Evolutionary conservation across 2,329 filamentous ascomycete genomes (phyloP).

Genomic region (Penicillium sp.): DNA sequence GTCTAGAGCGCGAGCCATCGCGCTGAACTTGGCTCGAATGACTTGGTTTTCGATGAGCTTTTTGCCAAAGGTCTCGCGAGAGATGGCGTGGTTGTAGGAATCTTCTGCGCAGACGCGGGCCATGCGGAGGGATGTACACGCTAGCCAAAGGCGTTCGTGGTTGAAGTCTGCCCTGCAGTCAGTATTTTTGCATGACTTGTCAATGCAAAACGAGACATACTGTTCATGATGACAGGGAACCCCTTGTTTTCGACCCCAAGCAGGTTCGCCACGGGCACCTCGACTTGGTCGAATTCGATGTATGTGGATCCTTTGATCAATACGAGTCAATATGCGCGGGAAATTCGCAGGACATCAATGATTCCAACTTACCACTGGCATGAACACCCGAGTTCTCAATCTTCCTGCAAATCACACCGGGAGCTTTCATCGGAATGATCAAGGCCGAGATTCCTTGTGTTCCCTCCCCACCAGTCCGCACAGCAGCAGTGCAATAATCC

Average conservation of each 20-base stretch:
- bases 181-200: background rate
- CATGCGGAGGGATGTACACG: conserved; percentile 59
- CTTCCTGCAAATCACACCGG: conserved; percentile 53
- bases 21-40: conserved; percentile 58
- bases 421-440: conserved; percentile 56
- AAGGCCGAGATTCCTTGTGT: conserved; percentile 59
- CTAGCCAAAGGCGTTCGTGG: conserved; percentile 61
- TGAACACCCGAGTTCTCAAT: conserved; percentile 63
- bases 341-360: too few relatives aligned
- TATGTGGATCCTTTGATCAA: conserved; percentile 55
- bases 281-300: conserved; percentile 79
- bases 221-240: conserved; percentile 76
- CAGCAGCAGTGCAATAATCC: conserved; percentile 61
- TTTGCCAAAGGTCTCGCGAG: conserved; percentile 59
- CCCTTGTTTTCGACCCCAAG: conserved; percentile 78
- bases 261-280: conserved; percentile 73
- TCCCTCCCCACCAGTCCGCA: conserved; percentile 60
- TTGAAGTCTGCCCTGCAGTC: conserved; percentile 52
- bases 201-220: conserved; percentile 9
- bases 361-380: conserved; percentile 51
- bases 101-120: conserved; percentile 59
- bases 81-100: conserved; percentile 55
- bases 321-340: background rate
- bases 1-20: conserved; percentile 58
- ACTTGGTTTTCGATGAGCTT: conserved; percentile 59